A percentile compares a stretch with the other conserved stretches of the same genome.
Evolutionary conservation across 1,284 basidiomycete species (phyloP).

Genomic region (Fistulina hepatica): DNA sequence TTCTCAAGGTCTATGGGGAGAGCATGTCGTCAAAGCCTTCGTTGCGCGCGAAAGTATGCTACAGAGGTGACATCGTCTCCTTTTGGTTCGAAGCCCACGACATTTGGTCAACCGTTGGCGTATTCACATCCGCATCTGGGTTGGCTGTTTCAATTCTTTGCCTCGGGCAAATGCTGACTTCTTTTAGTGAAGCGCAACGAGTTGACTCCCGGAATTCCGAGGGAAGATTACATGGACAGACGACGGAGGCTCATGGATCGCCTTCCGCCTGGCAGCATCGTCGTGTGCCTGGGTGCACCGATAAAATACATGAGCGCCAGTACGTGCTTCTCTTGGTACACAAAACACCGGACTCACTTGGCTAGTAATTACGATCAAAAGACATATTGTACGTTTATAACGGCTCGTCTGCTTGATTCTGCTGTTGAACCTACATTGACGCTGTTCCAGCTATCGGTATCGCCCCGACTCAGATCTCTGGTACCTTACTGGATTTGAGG

Average conservation of each 20-base stretch:
- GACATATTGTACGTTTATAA: constrained; percentile 39
- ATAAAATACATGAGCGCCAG: constrained; percentile 84
- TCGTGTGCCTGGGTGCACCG: constrained; percentile 72
- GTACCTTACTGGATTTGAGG: constrained; percentile 93
- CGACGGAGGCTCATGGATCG: constrained; percentile 64
- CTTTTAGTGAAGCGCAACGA: constrained; percentile 44
- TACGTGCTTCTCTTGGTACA: constrained; percentile 27
- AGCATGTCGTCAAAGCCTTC: neutral
- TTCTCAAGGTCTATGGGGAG: too few relatives aligned
- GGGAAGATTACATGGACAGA: constrained; percentile 75
- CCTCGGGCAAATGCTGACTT: constrained; percentile 1
- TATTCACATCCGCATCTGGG: constrained; percentile 73
- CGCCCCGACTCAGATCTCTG: constrained; percentile 89
- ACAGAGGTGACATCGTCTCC: constrained; percentile 6
- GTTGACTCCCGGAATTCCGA: constrained; percentile 78
- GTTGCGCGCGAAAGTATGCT: constrained; percentile 5
- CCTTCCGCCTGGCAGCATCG: constrained; percentile 69
- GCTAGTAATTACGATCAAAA: constrained; percentile 23
- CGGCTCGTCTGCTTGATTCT: constrained; percentile 1
- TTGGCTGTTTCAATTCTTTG: constrained; percentile 20
- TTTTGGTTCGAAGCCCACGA: constrained; percentile 42
- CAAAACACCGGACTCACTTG: constrained; percentile 31
- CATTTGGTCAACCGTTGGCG: constrained; percentile 68
- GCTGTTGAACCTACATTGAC: constrained; percentile 11
- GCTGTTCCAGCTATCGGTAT: constrained; percentile 74